Evolutionary conservation across 495 filamentous ascomycete species (phyloP).

Genomic region (Endocarpon pusillum): DNA sequence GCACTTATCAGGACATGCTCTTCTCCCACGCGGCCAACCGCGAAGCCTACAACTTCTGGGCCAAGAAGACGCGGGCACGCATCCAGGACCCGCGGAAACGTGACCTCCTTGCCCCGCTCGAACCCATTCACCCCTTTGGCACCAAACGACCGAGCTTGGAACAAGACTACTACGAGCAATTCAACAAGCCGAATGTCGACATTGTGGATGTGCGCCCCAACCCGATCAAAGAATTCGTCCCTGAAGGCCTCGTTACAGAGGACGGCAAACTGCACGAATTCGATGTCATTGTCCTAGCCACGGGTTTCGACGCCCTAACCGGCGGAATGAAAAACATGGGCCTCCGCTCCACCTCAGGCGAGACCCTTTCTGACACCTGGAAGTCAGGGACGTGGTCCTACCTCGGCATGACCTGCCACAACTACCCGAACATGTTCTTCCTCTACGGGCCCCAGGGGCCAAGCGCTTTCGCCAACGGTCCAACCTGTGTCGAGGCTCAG

Average conservation of each 20-base stretch:
- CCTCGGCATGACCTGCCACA: constrained; percentile 28
- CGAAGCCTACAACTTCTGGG: constrained; percentile 39
- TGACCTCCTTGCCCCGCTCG: constrained; percentile 36
- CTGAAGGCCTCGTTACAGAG: constrained; percentile 23
- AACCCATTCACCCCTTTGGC: constrained; percentile 35
- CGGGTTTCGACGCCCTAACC: constrained; percentile 35
- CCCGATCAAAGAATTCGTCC: constrained; percentile 27
- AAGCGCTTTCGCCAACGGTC: constrained; percentile 33
- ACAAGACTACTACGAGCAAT: constrained; percentile 37
- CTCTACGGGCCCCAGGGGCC: constrained; percentile 31
- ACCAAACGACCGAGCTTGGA: constrained; percentile 39
- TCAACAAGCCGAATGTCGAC: constrained; percentile 36
- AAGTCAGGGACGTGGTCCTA: constrained; percentile 25
- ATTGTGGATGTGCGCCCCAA: constrained; percentile 33
- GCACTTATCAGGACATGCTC: constrained; percentile 32
- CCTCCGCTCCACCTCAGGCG: constrained; percentile 22
- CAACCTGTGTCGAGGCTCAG: constrained; percentile 28
- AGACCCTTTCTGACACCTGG: constrained; percentile 27
- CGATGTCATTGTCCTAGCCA: constrained; percentile 36
- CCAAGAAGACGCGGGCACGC: constrained; percentile 28
- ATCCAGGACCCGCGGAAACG: constrained; percentile 29
- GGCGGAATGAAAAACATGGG: constrained; percentile 32
- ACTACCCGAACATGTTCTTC: constrained; percentile 38
- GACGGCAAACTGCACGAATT: constrained; percentile 26
- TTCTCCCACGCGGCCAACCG: constrained; percentile 29